phyloP scores from a whole-genome alignment of 1,139 yeast genomes.

The Diutina ranongensis region DNA sequence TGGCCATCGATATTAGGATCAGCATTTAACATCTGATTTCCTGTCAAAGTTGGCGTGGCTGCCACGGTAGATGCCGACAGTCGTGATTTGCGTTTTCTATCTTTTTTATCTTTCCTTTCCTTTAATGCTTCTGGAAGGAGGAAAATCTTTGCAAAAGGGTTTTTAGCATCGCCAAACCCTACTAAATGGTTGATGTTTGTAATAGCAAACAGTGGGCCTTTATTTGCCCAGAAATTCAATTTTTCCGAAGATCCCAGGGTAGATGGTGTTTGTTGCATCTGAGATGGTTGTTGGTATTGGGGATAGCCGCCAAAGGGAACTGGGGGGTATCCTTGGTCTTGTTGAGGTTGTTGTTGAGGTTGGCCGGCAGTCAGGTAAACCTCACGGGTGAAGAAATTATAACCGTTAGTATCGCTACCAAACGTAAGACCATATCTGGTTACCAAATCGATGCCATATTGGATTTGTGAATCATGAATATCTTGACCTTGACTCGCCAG shows the following conservation, averaged over 20 bases:
- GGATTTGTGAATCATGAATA: conserved; percentile 32
- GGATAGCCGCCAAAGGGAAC: not conserved
- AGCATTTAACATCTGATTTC: not conserved
- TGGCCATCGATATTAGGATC: conserved; percentile 7
- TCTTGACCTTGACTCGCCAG: conserved; percentile 10
- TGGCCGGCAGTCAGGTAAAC: conserved; percentile 20
- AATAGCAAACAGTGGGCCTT: conserved; percentile 63
- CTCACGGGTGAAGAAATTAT: conserved; percentile 47
- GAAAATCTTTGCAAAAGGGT: conserved; percentile 66
- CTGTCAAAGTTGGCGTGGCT: no score
- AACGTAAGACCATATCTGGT: conserved; percentile 59
- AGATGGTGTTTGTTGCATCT: not conserved
- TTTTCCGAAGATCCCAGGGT: conserved; percentile 32
- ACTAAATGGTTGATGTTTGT: conserved; percentile 63
- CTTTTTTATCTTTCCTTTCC: conserved; percentile 63
- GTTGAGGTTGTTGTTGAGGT: not conserved
- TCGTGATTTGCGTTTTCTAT: conserved; percentile 38
- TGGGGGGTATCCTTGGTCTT: not conserved
- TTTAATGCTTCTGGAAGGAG: conserved; percentile 59
- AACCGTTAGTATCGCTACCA: conserved; percentile 58
- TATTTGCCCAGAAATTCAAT: conserved; percentile 63
- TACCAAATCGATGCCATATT: conserved; percentile 51
- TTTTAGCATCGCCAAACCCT: conserved; percentile 65
- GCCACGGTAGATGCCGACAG: not conserved
- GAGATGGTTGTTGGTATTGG: not conserved